These are phyloP conservation scores for Tuber indicum DNA, from an alignment of 495 filamentous ascomycete genomes.

Conservation along the genomic window DNA sequence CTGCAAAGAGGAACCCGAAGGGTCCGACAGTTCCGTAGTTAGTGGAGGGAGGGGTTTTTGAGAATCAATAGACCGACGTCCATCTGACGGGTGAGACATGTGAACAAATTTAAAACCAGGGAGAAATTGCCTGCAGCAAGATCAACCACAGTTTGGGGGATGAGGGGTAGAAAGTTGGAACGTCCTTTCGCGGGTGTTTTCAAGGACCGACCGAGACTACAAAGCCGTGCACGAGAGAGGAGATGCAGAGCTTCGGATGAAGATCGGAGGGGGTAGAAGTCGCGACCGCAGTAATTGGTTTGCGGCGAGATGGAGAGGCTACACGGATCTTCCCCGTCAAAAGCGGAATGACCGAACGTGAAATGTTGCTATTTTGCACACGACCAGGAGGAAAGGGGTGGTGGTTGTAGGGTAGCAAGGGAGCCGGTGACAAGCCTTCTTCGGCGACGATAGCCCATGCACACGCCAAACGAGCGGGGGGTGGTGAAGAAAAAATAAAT, in stretches of 20 bases:
- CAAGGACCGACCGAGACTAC: neutral
- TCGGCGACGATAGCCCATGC: conserved; percentile 39
- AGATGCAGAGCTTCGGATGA: conserved; percentile 28
- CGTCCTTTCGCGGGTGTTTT: neutral
- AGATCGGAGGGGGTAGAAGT: neutral
- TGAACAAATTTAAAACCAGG: conserved; percentile 29
- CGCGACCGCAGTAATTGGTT: conserved; percentile 28
- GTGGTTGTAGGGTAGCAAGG: conserved; percentile 29
- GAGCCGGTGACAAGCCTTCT: conserved; percentile 35
- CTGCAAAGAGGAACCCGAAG: conserved; percentile 24
- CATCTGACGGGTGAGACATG: conserved; percentile 42
- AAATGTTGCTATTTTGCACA: conserved; percentile 39
- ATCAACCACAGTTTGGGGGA: neutral
- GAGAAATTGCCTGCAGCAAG: conserved; percentile 13
- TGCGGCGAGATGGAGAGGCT: conserved; percentile 25
- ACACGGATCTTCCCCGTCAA: conserved; percentile 19
- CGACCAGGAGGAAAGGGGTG: conserved; percentile 37
- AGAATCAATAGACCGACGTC: conserved; percentile 36
- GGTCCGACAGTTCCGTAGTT: conserved; percentile 29
- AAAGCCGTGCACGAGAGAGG: neutral
- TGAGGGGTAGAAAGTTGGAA: neutral
- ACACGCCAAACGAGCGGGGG: conserved; percentile 38
- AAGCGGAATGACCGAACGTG: conserved; percentile 31
- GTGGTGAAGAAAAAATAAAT: conserved; percentile 9
- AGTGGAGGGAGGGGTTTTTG: conserved; percentile 35